Conservation (phyloP, 306 rosid species). For the Prunus mira region DNA sequence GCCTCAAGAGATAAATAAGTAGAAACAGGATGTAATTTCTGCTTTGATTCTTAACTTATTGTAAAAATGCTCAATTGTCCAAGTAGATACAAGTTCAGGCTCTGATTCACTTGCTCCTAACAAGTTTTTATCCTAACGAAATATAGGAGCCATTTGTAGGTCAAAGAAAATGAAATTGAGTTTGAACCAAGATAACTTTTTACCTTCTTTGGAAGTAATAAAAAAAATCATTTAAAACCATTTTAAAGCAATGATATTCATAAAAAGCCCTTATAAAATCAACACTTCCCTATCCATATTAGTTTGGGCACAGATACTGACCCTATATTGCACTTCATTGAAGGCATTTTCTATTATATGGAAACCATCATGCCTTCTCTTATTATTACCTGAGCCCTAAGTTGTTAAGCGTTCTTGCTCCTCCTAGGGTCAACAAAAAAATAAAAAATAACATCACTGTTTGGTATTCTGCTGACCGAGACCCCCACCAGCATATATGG, state of each 20-base stretch:
- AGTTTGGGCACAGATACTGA: background rate
- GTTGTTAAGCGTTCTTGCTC: background rate
- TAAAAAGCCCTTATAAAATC: background rate
- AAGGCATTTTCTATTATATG: background rate
- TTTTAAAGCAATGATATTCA: background rate
- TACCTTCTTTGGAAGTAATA: background rate
- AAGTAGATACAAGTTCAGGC: background rate
- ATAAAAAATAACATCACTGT: background rate
- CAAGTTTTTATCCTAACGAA: background rate
- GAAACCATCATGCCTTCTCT: background rate
- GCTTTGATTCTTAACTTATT: background rate
- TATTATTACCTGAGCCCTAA: background rate
- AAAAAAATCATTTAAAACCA: background rate
- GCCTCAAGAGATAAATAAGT: slow-evolving; percentile 10
- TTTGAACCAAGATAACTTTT: background rate
- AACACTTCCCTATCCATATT: background rate
- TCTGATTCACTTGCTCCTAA: background rate
- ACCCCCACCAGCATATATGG: background rate
- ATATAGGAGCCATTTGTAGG: background rate
- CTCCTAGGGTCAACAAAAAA: background rate
- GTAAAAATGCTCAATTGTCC: background rate
- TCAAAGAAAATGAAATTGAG: background rate
- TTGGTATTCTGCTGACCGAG: background rate
- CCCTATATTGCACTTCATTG: background rate
- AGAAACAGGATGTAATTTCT: slow-evolving; percentile 10